Evolutionary conservation across 306 rosid genomes (phyloP).

Genomic region (Citrullus mucosospermus): DNA sequence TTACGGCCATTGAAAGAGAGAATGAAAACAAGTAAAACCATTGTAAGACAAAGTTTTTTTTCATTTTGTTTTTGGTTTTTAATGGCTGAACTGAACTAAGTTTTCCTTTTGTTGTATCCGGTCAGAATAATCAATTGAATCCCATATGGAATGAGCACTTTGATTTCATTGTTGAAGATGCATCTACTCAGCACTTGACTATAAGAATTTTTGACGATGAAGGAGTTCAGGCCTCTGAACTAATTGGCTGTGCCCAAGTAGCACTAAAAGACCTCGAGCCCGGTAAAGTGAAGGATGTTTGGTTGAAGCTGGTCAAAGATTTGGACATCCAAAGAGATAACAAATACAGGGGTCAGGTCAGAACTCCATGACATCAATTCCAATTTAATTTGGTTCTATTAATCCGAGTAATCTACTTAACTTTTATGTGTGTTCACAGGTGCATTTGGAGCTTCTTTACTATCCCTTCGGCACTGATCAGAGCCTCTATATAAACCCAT

Average conservation of each 20-base stretch:
- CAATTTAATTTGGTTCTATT: neutral
- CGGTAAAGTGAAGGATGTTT: slow-evolving; percentile 72
- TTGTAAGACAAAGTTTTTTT: slow-evolving; percentile 38
- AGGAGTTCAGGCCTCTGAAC: slow-evolving; percentile 69
- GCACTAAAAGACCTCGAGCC: slow-evolving; percentile 61
- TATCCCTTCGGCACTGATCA: slow-evolving; percentile 48
- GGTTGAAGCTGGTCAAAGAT: slow-evolving; percentile 78
- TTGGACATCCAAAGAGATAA: slow-evolving; percentile 69
- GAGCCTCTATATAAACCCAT: slow-evolving; percentile 35
- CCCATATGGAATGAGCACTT: slow-evolving; percentile 95
- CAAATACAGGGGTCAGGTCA: slow-evolving; percentile 84
- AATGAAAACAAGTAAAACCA: slow-evolving; percentile 62
- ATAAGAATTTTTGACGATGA: slow-evolving; percentile 74
- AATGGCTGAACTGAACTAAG: neutral
- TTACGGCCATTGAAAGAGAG: slow-evolving; percentile 70
- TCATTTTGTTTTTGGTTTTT: neutral
- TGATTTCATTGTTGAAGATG: slow-evolving; percentile 71
- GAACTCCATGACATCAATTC: slow-evolving; percentile 5
- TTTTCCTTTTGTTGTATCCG: slow-evolving; percentile 10
- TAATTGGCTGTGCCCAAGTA: slow-evolving; percentile 64
- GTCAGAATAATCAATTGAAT: slow-evolving; percentile 73
- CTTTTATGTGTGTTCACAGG: slow-evolving; percentile 26
- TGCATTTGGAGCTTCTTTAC: slow-evolving; percentile 89
- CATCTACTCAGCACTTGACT: slow-evolving; percentile 65
- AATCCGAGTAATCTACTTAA: neutral